Percentiles rank a stretch among this genome's conserved stretches.
phyloP scores from a whole-genome alignment of 176 grass and related monocot species.

The Phyllostachys edulis region DNA sequence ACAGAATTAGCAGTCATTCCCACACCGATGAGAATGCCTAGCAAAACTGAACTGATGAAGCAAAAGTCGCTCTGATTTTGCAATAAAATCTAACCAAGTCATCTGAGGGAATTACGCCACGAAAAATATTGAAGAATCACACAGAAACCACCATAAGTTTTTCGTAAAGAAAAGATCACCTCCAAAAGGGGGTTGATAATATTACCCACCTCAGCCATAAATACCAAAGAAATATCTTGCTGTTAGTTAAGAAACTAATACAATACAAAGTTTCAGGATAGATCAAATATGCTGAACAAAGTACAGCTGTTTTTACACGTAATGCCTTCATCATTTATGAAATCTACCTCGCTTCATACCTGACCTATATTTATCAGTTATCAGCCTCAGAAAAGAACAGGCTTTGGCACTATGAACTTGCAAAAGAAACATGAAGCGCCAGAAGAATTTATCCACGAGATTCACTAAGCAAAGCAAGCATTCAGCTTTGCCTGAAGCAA shows the following conservation, averaged over 20 bases:
- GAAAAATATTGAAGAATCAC: not conserved
- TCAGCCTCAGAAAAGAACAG: conserved; percentile 42
- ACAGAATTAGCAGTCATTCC: not conserved
- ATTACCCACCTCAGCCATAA: conserved; percentile 28
- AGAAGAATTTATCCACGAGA: conserved; percentile 38
- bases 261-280: conserved; percentile 49
- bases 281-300: conserved; percentile 47
- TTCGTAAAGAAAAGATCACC: conserved; percentile 3
- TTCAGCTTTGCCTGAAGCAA: conserved; percentile 32
- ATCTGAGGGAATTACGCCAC: not conserved
- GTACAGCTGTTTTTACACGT: conserved; percentile 42
- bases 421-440: conserved; percentile 35
- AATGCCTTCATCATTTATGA: conserved; percentile 38
- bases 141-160: not conserved
- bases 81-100: not conserved
- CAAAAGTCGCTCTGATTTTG: not conserved
- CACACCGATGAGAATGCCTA: not conserved
- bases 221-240: conserved; percentile 34
- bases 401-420: conserved; percentile 39
- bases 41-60: not conserved
- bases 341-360: conserved; percentile 32
- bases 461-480: conserved; percentile 24
- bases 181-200: conserved; percentile 16
- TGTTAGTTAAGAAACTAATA: conserved; percentile 46
- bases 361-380: conserved; percentile 48